A percentile compares a stretch with the other conserved stretches of the same genome.
phyloP scores from a whole-genome alignment of 2,329 filamentous ascomycete genomes.

The Cladosporium sp. region DNA sequence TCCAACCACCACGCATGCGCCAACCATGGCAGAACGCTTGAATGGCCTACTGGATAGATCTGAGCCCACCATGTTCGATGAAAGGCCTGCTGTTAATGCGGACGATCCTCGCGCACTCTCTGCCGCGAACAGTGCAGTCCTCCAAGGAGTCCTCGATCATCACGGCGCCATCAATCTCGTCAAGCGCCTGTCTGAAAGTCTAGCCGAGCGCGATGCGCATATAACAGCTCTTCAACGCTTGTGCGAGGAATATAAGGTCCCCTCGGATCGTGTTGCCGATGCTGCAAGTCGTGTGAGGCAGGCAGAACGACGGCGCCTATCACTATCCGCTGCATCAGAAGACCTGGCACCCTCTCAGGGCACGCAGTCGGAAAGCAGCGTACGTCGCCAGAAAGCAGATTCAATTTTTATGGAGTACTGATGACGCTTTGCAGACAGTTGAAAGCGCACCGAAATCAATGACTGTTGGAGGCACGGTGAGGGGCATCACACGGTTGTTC shows the following conservation, averaged over 20 bases:
- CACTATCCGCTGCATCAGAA: conserved; percentile 31
- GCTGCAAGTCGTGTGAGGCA: conserved; percentile 33
- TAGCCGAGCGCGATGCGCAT: conserved; percentile 39
- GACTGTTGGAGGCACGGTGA: conserved; percentile 23
- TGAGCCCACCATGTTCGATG: conserved; percentile 39
- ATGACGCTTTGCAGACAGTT: not conserved
- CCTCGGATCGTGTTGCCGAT: conserved; percentile 32
- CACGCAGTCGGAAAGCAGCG: conserved; percentile 17
- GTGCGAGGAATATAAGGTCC: conserved; percentile 38
- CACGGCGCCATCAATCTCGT: conserved; percentile 36
- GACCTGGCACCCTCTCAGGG: conserved; percentile 24
- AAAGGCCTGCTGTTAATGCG: conserved; percentile 25
- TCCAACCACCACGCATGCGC: conserved; percentile 7
- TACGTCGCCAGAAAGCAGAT: not conserved
- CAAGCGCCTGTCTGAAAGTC: conserved; percentile 31
- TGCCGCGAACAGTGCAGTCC: conserved; percentile 28
- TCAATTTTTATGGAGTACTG: not conserved
- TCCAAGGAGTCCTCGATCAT: conserved; percentile 35
- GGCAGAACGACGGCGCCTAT: conserved; percentile 32
- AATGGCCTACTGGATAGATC: conserved; percentile 34
- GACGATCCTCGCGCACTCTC: conserved; percentile 34
- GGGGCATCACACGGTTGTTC: conserved; percentile 36
- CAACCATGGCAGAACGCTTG: conserved; percentile 22
- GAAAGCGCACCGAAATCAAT: conserved; percentile 7
- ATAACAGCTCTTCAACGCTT: conserved; percentile 38